Conservation (phyloP, 2,329 filamentous ascomycete genomes). For the Fusarium drepaniforme region DNA sequence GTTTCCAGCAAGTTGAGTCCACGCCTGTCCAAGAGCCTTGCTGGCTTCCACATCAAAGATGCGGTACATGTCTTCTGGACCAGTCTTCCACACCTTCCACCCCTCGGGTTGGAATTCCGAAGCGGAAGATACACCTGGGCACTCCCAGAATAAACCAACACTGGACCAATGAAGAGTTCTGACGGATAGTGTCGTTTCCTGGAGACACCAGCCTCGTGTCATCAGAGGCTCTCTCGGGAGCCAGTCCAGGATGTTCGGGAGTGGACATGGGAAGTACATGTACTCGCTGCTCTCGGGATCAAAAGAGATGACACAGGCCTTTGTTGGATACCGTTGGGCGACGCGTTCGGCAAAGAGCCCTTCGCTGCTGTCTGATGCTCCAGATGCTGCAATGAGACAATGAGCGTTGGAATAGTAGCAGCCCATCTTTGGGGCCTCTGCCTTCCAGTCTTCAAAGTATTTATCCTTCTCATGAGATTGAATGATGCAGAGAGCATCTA, state of each 20-base stretch:
- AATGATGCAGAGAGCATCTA: slow-evolving; percentile 7
- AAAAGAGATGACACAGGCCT: neutral
- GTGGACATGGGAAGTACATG: neutral
- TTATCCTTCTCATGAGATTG: neutral
- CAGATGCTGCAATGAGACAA: slow-evolving; percentile 2
- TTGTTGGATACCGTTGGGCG: neutral
- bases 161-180: neutral
- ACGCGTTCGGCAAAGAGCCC: slow-evolving; percentile 1
- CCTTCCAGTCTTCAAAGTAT: neutral
- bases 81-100: neutral
- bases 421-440: slow-evolving; percentile 10
- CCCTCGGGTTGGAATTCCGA: neutral
- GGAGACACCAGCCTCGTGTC: slow-evolving; percentile 9
- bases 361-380: slow-evolving; percentile 3
- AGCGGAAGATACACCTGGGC: neutral
- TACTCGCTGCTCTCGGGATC: neutral
- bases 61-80: neutral
- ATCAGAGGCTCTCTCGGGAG: neutral
- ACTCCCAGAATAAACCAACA: slow-evolving; percentile 1
- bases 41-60: neutral
- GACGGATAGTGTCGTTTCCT: neutral
- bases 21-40: neutral
- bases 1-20: neutral
- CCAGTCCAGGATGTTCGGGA: neutral
- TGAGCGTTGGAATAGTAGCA: slow-evolving; percentile 11